These are phyloP conservation scores for Alnus rubra DNA, from an alignment of 306 rosid genomes.

Conservation along the genomic window DNA sequence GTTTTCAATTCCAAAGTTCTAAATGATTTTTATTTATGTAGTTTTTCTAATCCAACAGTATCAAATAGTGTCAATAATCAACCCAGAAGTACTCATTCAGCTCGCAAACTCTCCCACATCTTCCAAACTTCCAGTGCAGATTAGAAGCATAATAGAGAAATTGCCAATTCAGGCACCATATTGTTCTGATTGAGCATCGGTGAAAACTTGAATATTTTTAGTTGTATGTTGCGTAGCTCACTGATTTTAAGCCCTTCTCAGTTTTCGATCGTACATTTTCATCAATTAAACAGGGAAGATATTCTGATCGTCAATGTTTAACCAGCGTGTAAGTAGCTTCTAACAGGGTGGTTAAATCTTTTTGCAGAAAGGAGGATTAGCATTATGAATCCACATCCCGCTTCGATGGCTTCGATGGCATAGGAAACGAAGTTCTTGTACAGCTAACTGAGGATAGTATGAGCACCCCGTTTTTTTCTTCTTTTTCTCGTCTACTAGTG, in stretches of 20 bases:
- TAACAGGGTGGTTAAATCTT: constrained; percentile 25
- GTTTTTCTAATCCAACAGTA: too few relatives aligned
- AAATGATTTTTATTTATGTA: too few relatives aligned
- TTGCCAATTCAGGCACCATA: too few relatives aligned
- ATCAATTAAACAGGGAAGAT: background rate
- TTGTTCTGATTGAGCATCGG: background rate
- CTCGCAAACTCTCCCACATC: too few relatives aligned
- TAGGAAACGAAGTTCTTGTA: constrained; percentile 43
- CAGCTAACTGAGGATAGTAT: constrained; percentile 58
- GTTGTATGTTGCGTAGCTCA: background rate
- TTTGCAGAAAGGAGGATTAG: constrained; percentile 63
- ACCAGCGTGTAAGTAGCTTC: background rate
- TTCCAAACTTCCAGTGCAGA: too few relatives aligned
- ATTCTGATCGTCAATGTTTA: background rate
- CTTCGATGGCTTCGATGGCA: constrained; percentile 16
- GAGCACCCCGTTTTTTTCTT: constrained; percentile 40
- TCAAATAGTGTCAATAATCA: too few relatives aligned
- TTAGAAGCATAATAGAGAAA: too few relatives aligned
- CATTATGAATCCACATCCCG: constrained; percentile 50
- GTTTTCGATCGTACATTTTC: background rate
- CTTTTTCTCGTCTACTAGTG: constrained; percentile 31
- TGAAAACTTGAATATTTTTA: background rate
- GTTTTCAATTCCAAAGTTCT: too few relatives aligned
- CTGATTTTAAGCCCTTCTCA: background rate
- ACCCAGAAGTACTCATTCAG: too few relatives aligned